Evolutionary conservation across 768 basidiomycete species (phyloP), one percentile per base, ranked within the genome.

Genomic region (Naganishia antarctica): DNA sequence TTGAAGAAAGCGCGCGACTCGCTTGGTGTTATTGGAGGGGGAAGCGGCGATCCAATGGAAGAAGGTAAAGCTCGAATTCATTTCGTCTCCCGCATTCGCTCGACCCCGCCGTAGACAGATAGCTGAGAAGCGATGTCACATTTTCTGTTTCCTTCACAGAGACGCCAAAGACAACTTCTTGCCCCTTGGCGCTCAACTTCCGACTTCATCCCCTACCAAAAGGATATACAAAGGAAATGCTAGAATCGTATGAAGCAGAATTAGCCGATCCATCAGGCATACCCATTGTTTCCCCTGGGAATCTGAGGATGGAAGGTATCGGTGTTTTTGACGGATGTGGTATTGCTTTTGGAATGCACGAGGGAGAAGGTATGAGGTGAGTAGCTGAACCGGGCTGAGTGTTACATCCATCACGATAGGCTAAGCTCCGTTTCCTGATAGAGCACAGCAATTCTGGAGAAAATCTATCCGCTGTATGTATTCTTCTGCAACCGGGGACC

Each of bases 271-370:
- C 74, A 4, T 70, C 72, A 1, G 76, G 76, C 0, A 63, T 75
- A 25, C 43, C 47, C 23, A 29, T 53, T 3, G 66, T 68, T 47
- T 59, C 72, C 16, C 69, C 65, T 2, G 37, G 40, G 4, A 59
- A 60, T 1, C 46, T 67, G 26, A 29, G 31, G 2, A 71, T 90
- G 46, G 83, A 82, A 57, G 87, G 84, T 9, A 78, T 92, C 7
- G 73, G 91, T 0, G 71, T 92, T 49, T 92, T 91, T 73, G 84
- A 83, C 70, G 84, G 88, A 65, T 94, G 91, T 72, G 91, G 89
- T 3, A 76, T 91, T 41, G 75, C 90, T 41, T 85, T 85, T 53
- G 85, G 86, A 64, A 71, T 90, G 4, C 81, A 80, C 28, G 82
- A 86, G 25, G 84, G 86, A 0, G 81, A 84, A 46, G 90, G 90